These are phyloP conservation scores for Tremellales sp. DNA, from an alignment of 1,284 basidiomycete species.

Conservation along the genomic window DNA sequence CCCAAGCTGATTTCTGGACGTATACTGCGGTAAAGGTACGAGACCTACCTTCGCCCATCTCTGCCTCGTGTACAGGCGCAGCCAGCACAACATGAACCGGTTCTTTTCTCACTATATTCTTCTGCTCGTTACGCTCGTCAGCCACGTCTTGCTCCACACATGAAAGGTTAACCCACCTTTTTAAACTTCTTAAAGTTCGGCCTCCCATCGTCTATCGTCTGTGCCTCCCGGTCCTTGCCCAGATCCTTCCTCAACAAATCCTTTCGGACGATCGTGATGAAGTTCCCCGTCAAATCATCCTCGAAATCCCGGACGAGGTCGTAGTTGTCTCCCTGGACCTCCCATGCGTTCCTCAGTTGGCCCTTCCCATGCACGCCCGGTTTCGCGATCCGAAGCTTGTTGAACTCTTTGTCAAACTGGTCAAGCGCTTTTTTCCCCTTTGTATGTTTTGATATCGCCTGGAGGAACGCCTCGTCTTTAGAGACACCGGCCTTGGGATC, in stretches of 20 bases:
- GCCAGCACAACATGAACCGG: conserved; percentile 37
- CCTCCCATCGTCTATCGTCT: conserved; percentile 53
- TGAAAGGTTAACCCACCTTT: conserved; percentile 55
- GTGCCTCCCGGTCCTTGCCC: conserved; percentile 42
- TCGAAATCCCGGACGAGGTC: conserved; percentile 66
- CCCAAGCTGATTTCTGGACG: not conserved
- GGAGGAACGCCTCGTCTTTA: conserved; percentile 41
- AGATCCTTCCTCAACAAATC: conserved; percentile 55
- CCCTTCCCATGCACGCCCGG: conserved; percentile 52
- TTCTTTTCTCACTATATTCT: conserved; percentile 32
- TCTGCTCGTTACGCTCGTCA: conserved; percentile 23
- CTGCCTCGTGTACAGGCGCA: conserved; percentile 30
- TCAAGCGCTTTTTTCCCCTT: conserved; percentile 51
- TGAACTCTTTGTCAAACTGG: conserved; percentile 77
- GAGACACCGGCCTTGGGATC: too few species aligned
- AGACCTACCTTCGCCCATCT: conserved; percentile 43
- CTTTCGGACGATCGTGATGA: conserved; percentile 66
- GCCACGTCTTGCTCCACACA: not conserved
- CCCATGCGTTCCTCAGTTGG: conserved; percentile 49
- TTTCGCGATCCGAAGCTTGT: conserved; percentile 70
- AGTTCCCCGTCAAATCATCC: conserved; percentile 72
- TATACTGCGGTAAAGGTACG: not conserved
- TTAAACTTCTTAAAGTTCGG: conserved; percentile 86
- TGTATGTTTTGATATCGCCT: conserved; percentile 33
- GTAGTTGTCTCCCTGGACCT: conserved; percentile 54